Evolutionary conservation across 2,329 filamentous ascomycete species (phyloP).

Genomic region (Colletotrichum trifolii): DNA sequence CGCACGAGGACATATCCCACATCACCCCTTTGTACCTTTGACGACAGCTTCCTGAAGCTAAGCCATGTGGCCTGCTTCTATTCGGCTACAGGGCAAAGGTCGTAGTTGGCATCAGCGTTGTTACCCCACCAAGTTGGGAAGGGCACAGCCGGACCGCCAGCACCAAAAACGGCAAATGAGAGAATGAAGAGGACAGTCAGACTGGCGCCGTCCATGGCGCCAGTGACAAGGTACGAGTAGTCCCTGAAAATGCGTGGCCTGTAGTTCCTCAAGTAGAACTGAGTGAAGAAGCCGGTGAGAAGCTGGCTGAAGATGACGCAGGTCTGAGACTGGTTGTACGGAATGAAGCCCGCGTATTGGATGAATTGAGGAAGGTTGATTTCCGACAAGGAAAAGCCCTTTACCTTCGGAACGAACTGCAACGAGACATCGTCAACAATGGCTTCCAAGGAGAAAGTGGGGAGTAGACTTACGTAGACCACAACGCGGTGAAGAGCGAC

Average conservation of each 20-base stretch:
- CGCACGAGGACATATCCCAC: no score
- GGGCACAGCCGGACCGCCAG: constrained; percentile 53
- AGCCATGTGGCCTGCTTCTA: neutral
- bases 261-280: constrained; percentile 65
- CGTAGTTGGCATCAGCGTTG: constrained; percentile 58
- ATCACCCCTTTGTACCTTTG: no score
- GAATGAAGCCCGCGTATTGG: constrained; percentile 64
- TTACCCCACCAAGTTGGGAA: constrained; percentile 69
- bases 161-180: constrained; percentile 67
- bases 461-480: constrained; percentile 47
- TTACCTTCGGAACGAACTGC: constrained; percentile 60
- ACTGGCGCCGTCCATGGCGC: constrained; percentile 63
- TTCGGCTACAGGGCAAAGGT: constrained; percentile 54
- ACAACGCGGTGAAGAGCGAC: constrained; percentile 58
- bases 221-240: constrained; percentile 63
- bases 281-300: constrained; percentile 58
- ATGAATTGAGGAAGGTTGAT: constrained; percentile 66
- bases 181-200: constrained; percentile 62
- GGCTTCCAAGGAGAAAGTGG: no score
- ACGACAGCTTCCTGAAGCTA: no score
- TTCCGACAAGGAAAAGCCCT: constrained; percentile 51
- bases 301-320: constrained; percentile 62
- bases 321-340: constrained; percentile 66
- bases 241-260: constrained; percentile 62
- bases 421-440: neutral